phyloP scores from a whole-genome alignment of 768 basidiomycete species.

The Lentinula raphanica region DNA sequence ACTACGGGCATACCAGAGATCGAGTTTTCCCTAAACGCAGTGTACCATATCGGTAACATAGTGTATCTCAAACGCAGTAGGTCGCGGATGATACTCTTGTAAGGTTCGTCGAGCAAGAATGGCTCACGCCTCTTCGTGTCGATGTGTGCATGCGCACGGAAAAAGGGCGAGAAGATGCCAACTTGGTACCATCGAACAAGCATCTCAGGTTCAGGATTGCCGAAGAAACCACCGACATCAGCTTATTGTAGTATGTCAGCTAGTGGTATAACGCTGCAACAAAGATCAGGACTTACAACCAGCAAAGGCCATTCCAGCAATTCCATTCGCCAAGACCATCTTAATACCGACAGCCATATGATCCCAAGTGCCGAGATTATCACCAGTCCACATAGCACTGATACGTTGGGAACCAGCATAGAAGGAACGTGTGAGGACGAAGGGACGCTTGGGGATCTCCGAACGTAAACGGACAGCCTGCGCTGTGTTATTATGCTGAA shows the following conservation, averaged over 20 bases:
- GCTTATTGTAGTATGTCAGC: slow-evolving; percentile 44
- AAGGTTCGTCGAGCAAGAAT: slow-evolving; percentile 85
- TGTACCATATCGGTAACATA: slow-evolving; percentile 93
- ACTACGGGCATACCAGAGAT: slow-evolving; percentile 78
- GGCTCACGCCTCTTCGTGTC: slow-evolving; percentile 98
- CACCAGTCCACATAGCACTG: slow-evolving; percentile 98
- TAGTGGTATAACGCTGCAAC: not conserved
- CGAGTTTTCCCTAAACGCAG: slow-evolving; percentile 88
- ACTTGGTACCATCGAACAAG: slow-evolving; percentile 97
- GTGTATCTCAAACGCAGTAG: slow-evolving; percentile 78
- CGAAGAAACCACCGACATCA: slow-evolving; percentile 98
- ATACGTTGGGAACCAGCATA: slow-evolving; percentile 93
- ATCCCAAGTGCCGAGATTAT: slow-evolving; percentile 96
- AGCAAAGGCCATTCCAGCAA: slow-evolving; percentile 87
- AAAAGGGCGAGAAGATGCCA: slow-evolving; percentile 93
- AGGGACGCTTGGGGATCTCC: slow-evolving; percentile 75
- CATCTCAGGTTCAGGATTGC: slow-evolving; percentile 92
- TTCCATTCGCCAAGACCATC: slow-evolving; percentile 85
- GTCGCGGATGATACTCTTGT: slow-evolving; percentile 76
- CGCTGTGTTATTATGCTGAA: slow-evolving; percentile 76
- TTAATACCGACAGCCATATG: slow-evolving; percentile 92
- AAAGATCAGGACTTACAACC: slow-evolving; percentile 62
- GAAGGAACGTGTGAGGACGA: slow-evolving; percentile 94
- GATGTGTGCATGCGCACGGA: slow-evolving; percentile 96
- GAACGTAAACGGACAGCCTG: slow-evolving; percentile 77